Evolutionary conservation across 2,329 filamentous ascomycete species (phyloP).

Genomic region (Tolypocladium pustulatum): DNA sequence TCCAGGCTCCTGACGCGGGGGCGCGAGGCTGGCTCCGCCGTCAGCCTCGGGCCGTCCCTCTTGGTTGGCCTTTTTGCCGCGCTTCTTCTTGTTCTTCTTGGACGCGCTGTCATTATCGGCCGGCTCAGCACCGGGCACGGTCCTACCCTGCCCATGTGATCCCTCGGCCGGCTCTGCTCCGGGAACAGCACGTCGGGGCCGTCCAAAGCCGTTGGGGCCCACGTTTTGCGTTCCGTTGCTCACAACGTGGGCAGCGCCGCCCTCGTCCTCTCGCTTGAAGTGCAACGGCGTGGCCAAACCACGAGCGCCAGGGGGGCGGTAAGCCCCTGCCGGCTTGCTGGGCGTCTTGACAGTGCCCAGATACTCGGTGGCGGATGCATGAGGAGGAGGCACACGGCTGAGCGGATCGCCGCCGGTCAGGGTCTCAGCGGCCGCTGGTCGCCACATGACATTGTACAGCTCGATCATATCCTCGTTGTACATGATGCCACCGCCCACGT

Average conservation of each 20-base stretch:
- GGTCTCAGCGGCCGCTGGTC: constrained; percentile 56
- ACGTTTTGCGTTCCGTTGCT: constrained; percentile 68
- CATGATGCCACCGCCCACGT: constrained; percentile 79
- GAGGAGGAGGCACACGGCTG: constrained; percentile 62
- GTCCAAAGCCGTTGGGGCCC: constrained; percentile 70
- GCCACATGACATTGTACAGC: constrained; percentile 84
- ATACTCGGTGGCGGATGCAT: constrained; percentile 73
- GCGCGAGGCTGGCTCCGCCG: constrained; percentile 36
- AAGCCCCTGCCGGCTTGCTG: constrained; percentile 93
- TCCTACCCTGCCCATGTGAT: constrained; percentile 54
- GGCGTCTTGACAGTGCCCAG: constrained; percentile 84
- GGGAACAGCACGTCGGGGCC: constrained; percentile 66
- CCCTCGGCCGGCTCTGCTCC: constrained; percentile 68
- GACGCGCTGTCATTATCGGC: constrained; percentile 61
- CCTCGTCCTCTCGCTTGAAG: constrained; percentile 97
- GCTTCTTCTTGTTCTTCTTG: constrained; percentile 97
- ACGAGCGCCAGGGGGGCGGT: constrained; percentile 86
- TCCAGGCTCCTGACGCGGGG: constrained; percentile 28
- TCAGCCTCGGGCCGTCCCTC: constrained; percentile 46
- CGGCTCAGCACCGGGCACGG: constrained; percentile 52
- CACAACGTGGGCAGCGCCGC: constrained; percentile 74
- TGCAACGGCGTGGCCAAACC: constrained; percentile 81
- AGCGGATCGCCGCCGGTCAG: constrained; percentile 60
- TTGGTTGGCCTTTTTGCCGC: constrained; percentile 81
- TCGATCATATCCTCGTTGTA: constrained; percentile 94